A percentile compares a stretch with the other conserved stretches of the same genome.
phyloP scores from a whole-genome alignment of 2,329 filamentous ascomycete species.

The Calonectria pteridis region DNA sequence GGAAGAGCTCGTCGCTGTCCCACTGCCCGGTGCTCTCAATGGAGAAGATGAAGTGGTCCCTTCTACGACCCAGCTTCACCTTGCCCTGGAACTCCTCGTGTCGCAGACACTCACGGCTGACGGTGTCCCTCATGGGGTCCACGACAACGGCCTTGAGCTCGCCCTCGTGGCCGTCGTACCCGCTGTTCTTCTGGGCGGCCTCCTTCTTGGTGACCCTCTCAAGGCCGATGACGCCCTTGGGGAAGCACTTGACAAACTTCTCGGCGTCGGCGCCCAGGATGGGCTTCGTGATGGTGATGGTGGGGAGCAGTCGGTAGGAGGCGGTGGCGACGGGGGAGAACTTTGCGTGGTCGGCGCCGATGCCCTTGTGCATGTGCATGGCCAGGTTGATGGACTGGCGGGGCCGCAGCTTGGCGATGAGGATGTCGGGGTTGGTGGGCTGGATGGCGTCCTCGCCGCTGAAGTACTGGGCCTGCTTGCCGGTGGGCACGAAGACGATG shows the following conservation, averaged over 20 bases:
- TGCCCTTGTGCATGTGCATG: constrained; percentile 95
- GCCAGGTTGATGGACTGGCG: constrained; percentile 88
- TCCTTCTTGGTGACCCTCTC: constrained; percentile 79
- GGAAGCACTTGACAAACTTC: constrained; percentile 93
- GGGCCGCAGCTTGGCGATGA: constrained; percentile 93
- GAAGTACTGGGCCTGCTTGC: constrained; percentile 79
- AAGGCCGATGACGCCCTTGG: constrained; percentile 85
- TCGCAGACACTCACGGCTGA: constrained; percentile 91
- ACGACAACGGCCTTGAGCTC: constrained; percentile 89
- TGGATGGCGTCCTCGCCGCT: constrained; percentile 75
- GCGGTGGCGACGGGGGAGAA: constrained; percentile 97
- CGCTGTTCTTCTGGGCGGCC: constrained; percentile 68
- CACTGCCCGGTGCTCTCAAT: constrained; percentile 97
- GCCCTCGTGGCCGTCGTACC: constrained; percentile 80
- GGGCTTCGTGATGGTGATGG: constrained; percentile 84
- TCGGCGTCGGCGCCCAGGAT: constrained; percentile 89
- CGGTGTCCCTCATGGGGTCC: constrained; percentile 93
- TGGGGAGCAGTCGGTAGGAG: constrained; percentile 89
- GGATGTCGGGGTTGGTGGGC: constrained; percentile 89
- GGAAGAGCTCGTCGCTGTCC: constrained; percentile 92
- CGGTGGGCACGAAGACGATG: constrained; percentile 81
- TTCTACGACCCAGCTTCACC: constrained; percentile 88
- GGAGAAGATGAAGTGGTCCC: constrained; percentile 98
- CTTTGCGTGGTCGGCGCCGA: constrained; percentile 95
- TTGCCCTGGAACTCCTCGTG: constrained; percentile 96